Base-by-base conservation (phyloP, 768 basidiomycete species). In the Termitomyces eurrhizus region DNA sequence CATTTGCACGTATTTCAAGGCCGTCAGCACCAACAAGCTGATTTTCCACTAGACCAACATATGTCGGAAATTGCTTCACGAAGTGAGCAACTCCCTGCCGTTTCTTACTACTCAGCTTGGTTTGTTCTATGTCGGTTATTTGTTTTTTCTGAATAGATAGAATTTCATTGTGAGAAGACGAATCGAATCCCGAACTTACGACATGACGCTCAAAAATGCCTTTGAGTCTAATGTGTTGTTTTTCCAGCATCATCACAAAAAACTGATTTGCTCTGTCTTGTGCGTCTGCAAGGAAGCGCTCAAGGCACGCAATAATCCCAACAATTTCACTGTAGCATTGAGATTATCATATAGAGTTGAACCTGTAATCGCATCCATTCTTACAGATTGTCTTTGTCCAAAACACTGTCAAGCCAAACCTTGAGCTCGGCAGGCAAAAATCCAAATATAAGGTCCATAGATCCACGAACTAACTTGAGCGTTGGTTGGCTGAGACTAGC, bases 371-470 rank as follows among this genome's bases (percentile, higher is more conserved):
- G 12, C 26, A 52, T 37, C 9, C 60, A 62, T 54, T 56, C 72
- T 73, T 70, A 95, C 95, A 95, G 77, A 61, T 74, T 79, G 70
- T 97, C 95, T 65, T 83, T 87, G 37, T 82, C 80, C 45, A 95
- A 67, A 0, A 90, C 89, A 18, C 72, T 79, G 64, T 98, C 95
- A 14, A 95, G 77, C 93, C 93, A 98, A 26, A 78, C 75, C 72
- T 90, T 92, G 62, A 98, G 59, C 69, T 96, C 95, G 1, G 80
- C 78, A 2, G 89, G 88, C 18, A 98, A 75, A 77, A 96, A 98
- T 8, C 95, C 94, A 71, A 98, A 98, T 56, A 98, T 94, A 56
- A 96, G 75, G 65, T 98, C 96, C 90, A 98, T 86, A 33, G 94
- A 92, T 3, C 88, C 88, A 21, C 93, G 85, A 35, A 95, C 83